Conservation (phyloP, 345 rosid genomes). For the Murraya koenigii region DNA sequence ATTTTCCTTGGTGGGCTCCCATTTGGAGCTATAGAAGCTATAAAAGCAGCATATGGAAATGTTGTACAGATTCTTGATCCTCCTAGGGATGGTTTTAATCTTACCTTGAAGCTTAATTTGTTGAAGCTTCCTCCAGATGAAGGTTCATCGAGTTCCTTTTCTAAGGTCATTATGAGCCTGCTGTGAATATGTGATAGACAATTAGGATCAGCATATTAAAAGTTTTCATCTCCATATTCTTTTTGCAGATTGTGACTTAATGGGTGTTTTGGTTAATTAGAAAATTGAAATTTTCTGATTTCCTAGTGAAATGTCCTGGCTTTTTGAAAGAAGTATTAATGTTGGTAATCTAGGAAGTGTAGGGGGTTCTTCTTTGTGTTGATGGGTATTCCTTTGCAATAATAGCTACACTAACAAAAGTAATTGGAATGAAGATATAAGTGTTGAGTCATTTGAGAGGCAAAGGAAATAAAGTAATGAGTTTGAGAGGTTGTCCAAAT, state of each 20-base stretch:
- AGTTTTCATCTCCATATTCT: neutral
- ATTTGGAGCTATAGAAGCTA: constrained; percentile 90
- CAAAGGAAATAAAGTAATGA: neutral
- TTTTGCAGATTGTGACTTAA: neutral
- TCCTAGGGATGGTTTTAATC: constrained; percentile 91
- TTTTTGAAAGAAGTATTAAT: neutral
- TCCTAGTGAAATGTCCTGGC: neutral
- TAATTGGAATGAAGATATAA: neutral
- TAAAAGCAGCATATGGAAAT: constrained; percentile 72
- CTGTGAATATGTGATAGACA: constrained; percentile 16
- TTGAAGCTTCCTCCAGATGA: constrained; percentile 83
- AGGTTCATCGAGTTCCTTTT: constrained; percentile 62
- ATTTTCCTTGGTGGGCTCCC: constrained; percentile 84
- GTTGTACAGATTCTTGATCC: constrained; percentile 96
- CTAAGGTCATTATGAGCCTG: constrained; percentile 48
- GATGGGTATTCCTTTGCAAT: neutral
- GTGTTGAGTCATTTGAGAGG: neutral
- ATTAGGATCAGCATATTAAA: constrained; percentile 9
- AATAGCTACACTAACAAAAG: neutral
- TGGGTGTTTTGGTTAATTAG: neutral
- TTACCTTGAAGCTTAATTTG: constrained; percentile 88
- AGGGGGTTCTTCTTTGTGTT: neutral
- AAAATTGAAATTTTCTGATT: neutral
- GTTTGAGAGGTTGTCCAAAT: neutral
- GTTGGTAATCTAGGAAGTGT: neutral